Evolutionary conservation across 2,329 filamentous ascomycete species (phyloP).

Genomic region (Remersonia thermophila): DNA sequence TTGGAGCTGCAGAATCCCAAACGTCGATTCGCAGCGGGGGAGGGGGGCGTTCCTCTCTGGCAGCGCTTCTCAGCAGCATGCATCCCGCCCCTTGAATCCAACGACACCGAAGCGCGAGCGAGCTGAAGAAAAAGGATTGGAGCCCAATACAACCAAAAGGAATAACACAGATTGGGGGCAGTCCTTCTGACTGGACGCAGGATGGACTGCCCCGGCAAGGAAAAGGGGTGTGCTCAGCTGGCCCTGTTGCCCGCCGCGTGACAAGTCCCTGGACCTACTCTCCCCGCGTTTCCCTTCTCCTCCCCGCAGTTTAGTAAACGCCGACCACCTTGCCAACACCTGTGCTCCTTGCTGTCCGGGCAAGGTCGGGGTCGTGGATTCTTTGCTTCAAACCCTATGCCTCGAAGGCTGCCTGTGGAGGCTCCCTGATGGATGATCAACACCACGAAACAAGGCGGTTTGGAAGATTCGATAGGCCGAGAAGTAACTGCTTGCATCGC

Average conservation of each 20-base stretch:
- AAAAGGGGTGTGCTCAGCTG: conserved; percentile 16
- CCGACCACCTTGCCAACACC: too few relatives aligned
- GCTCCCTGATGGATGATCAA: conserved; percentile 13
- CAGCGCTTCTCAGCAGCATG: too few relatives aligned
- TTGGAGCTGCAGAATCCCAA: too few relatives aligned
- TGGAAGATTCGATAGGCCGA: background rate
- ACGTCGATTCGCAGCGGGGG: too few relatives aligned
- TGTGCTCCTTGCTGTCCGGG: too few relatives aligned
- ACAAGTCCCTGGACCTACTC: conserved; percentile 8
- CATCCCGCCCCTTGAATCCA: too few relatives aligned
- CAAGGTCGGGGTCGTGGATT: too few relatives aligned
- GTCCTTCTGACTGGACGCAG: background rate
- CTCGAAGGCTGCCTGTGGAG: conserved; percentile 7
- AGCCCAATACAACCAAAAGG: too few relatives aligned
- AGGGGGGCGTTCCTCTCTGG: too few relatives aligned
- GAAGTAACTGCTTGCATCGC: conserved; percentile 11
- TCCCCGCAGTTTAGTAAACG: conserved; percentile 3
- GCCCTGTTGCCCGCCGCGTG: conserved; percentile 13
- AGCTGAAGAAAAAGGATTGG: too few relatives aligned
- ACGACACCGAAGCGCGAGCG: too few relatives aligned
- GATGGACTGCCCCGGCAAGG: background rate
- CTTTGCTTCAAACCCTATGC: conserved; percentile 4
- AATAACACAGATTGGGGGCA: too few relatives aligned
- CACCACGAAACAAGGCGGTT: background rate
- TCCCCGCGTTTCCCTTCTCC: background rate